phyloP scores from a whole-genome alignment of 2,329 filamentous ascomycete genomes.

The Botrytis hyacinthi region DNA sequence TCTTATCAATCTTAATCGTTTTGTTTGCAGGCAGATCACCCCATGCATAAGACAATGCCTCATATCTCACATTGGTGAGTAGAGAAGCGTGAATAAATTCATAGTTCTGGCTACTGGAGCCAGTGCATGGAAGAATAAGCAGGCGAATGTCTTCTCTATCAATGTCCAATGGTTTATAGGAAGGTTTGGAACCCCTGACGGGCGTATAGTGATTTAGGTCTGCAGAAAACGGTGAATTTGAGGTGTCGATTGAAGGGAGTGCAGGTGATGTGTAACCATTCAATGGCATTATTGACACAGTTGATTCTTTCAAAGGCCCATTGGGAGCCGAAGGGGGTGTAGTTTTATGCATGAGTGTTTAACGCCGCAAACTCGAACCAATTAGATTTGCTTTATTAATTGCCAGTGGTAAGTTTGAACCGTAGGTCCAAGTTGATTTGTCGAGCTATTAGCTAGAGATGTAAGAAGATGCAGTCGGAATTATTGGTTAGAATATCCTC shows the following conservation, averaged over 20 bases:
- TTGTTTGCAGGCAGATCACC: constrained; percentile 12
- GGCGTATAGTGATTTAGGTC: neutral
- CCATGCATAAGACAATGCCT: constrained; percentile 24
- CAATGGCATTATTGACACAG: neutral
- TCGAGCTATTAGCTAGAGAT: too few species aligned
- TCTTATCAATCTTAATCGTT: constrained; percentile 11
- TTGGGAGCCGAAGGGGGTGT: neutral
- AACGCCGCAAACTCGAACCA: neutral
- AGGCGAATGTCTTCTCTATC: constrained; percentile 14
- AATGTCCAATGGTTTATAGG: neutral
- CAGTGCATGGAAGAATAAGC: constrained; percentile 7
- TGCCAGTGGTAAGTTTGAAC: too few species aligned
- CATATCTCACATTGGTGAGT: constrained; percentile 18
- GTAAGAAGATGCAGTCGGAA: neutral
- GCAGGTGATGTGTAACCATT: neutral
- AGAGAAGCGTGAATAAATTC: constrained; percentile 21
- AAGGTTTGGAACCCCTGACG: neutral
- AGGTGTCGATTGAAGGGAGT: neutral
- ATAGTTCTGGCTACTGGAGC: neutral
- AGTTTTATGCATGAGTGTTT: neutral
- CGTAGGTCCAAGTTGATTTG: neutral
- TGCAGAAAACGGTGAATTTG: constrained; percentile 2
- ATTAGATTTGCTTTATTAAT: neutral
- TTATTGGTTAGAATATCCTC: neutral
- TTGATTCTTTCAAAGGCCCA: neutral